phyloP scores from a whole-genome alignment of 2,329 filamentous ascomycete genomes.

The Xenosphaeropsis pyriputrescens region DNA sequence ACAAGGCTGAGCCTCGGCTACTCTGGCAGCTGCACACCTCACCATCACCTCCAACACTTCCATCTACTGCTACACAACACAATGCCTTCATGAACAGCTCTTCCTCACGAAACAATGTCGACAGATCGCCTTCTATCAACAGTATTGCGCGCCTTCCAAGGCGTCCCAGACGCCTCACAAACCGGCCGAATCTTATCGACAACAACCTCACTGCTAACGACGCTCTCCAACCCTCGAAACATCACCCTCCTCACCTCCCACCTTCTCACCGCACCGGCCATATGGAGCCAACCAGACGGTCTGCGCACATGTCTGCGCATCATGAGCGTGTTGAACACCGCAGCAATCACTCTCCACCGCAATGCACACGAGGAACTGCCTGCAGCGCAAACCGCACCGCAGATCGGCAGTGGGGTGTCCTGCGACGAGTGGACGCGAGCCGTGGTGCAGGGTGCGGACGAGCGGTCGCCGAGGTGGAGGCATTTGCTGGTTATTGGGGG shows the following conservation, averaged over 20 bases:
- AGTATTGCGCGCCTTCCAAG: slow-evolving; percentile 18
- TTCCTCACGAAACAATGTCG: slow-evolving; percentile 3
- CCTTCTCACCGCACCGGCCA: slow-evolving; percentile 40
- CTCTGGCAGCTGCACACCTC: no score
- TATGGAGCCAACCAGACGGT: slow-evolving; percentile 36
- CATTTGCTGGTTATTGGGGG: slow-evolving; percentile 51
- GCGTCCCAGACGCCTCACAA: slow-evolving; percentile 9
- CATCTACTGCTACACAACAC: no score
- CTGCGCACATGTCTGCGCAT: slow-evolving; percentile 34
- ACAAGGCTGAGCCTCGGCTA: no score
- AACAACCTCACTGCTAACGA: slow-evolving; percentile 37
- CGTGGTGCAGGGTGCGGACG: slow-evolving; percentile 22
- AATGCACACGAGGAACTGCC: slow-evolving; percentile 20
- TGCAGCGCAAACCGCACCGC: slow-evolving; percentile 16
- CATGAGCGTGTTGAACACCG: slow-evolving; percentile 41
- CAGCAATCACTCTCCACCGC: slow-evolving; percentile 20
- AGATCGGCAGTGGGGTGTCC: slow-evolving; percentile 37
- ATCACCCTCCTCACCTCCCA: slow-evolving; percentile 41
- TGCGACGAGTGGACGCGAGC: slow-evolving; percentile 23
- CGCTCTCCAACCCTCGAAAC: slow-evolving; percentile 43
- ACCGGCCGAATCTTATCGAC: slow-evolving; percentile 26
- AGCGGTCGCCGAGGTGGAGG: slow-evolving; percentile 53
- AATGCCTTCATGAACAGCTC: no score
- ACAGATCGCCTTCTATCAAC: slow-evolving; percentile 17
- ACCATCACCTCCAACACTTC: no score